Base-by-base conservation (phyloP, 2,329 filamentous ascomycete species). In the Aspergillus spinulosporus region DNA sequence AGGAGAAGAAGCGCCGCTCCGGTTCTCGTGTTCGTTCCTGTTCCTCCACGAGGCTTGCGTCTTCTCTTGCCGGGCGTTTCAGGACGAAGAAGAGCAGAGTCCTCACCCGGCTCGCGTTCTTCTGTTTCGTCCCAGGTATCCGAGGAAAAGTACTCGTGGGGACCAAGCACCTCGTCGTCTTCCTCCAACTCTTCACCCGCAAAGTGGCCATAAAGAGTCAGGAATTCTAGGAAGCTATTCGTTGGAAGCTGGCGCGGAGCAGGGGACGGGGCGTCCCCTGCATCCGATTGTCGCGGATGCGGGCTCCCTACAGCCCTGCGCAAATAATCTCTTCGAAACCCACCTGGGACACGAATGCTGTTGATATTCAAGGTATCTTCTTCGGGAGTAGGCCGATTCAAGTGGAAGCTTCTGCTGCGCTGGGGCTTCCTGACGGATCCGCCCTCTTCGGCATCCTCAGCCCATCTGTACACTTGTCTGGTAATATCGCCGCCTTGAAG, bases 121-220 rank as follows among this genome's bases (percentile, higher is more conserved):
- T 59, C 74, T 76, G 40, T 80, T 78, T 60, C 72, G 50, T 86
- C 84, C 57, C 87, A 86, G 21, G 85, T 81, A 64, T 89, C 89
- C 0, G 90, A 92, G 5, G 87, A 88, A 71, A 97, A 97, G 74
- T 96, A 97, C 69, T 97, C 93, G 71, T 95, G 89, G 1, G 91
- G 90, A 4, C 83, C 85, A 11, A 96, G 79, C 1, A 87, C 90
- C 72, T 97, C 93, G 65, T 97, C 94, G 65, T 97, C 94, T 74
- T 99, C 94, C 72, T 97, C 92, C 9, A 99, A 82, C 70, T 96
- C 89, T 74, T 99, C 94, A 75, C 94, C 94, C 1, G 94, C 94
- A 71, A 99, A 99, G 76, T 99, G 94, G 3, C 94, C 94, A 66
- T 97, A 99, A 31, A 99, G 83, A 5, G 90, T 92, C 49, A 99